Percentiles rank a stretch among this genome's conserved stretches.
Evolutionary conservation across 2,329 filamentous ascomycete genomes (phyloP).

Genomic region (Claviceps paspali): DNA sequence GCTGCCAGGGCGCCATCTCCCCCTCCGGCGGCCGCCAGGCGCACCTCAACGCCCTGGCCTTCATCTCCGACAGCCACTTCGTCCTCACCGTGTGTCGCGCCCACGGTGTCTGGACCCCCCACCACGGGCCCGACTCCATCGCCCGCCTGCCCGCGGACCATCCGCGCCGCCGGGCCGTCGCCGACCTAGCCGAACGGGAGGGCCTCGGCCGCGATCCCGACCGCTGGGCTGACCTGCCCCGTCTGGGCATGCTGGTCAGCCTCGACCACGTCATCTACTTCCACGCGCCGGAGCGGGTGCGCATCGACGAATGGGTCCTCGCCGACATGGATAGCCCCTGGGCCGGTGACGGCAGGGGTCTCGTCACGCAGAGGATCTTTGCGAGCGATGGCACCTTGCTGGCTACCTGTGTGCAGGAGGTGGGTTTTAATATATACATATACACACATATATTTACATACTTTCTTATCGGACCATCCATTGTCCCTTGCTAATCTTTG

Average conservation of each 20-base stretch:
- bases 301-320: constrained; percentile 63
- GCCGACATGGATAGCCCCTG: constrained; percentile 68
- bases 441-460: too few species aligned
- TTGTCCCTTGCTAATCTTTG: too few species aligned
- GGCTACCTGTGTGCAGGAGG: constrained; percentile 71
- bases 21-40: constrained; percentile 59
- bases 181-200: constrained; percentile 20
- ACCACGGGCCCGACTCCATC: too few species aligned
- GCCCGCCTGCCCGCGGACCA: too few species aligned
- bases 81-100: constrained; percentile 75
- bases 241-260: constrained; percentile 73
- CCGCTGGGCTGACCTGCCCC: constrained; percentile 20
- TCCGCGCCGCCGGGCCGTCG: too few species aligned
- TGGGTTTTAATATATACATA: constrained; percentile 16
- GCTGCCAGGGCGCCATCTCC: constrained; percentile 59
- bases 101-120: constrained; percentile 68
- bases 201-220: constrained; percentile 25
- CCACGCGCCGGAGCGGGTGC: constrained; percentile 42
- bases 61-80: constrained; percentile 87
- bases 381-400: constrained; percentile 54
- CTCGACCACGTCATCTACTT: constrained; percentile 63
- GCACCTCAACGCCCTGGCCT: constrained; percentile 77
- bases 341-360: constrained; percentile 60
- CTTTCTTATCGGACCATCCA: too few species aligned
- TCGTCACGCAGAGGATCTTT: constrained; percentile 64